These are phyloP conservation scores for Hanseniaspora uvarum DNA, from an alignment of 1,139 yeast species.

Conservation along the genomic window DNA sequence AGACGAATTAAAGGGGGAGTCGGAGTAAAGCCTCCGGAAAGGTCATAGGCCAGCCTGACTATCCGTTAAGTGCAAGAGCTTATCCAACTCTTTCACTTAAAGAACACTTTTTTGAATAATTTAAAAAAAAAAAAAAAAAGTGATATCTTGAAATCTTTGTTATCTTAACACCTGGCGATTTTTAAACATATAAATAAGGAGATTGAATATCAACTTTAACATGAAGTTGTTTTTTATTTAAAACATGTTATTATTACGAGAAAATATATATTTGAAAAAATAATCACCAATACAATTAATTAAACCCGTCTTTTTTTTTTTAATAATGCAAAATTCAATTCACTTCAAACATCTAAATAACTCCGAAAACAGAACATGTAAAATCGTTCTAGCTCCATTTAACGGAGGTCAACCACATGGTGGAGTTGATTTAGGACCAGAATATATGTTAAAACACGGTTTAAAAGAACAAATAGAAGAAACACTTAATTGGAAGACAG, in stretches of 20 bases:
- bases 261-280: no score
- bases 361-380: slow-evolving; percentile 29
- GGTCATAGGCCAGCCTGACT: no score
- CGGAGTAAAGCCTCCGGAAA: no score
- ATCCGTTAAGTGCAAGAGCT: slow-evolving; percentile 17
- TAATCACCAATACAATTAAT: background rate
- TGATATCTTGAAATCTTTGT: background rate
- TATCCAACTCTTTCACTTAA: slow-evolving; percentile 14
- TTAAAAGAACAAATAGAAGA: slow-evolving; percentile 47
- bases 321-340: background rate
- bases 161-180: background rate
- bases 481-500: slow-evolving; percentile 55
- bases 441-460: slow-evolving; percentile 58
- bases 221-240: no score
- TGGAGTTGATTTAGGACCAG: slow-evolving; percentile 89
- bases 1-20: background rate
- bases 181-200: background rate
- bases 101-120: background rate
- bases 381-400: slow-evolving; percentile 73
- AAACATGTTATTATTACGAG: no score
- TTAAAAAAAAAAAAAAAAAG: background rate
- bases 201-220: no score
- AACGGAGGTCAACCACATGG: slow-evolving; percentile 86
- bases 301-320: background rate
- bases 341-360: slow-evolving; percentile 33